Evolutionary conservation across 2,329 filamentous ascomycete species (phyloP).

Genomic region (Aspergillus pseudonomiae): DNA sequence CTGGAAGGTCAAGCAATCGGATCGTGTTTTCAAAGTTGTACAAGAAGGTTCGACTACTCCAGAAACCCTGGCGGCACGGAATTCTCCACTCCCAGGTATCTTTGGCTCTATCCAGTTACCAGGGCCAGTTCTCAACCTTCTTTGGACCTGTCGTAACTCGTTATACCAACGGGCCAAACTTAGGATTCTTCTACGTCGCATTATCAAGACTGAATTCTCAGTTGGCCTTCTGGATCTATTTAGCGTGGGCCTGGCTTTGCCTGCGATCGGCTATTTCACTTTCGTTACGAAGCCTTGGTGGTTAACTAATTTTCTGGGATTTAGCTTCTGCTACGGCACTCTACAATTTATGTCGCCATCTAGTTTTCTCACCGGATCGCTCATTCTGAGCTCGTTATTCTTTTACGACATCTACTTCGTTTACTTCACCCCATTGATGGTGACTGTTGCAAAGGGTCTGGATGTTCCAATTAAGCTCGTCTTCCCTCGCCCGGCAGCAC

Average conservation of each 20-base stretch:
- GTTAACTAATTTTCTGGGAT: constrained; percentile 83
- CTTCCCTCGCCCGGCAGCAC: constrained; percentile 67
- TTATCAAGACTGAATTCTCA: constrained; percentile 45
- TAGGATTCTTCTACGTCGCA: constrained; percentile 57
- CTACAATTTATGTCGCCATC: constrained; percentile 86
- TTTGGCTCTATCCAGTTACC: constrained; percentile 53
- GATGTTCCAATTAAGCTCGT: constrained; percentile 93
- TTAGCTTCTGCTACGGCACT: constrained; percentile 81
- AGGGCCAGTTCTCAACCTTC: constrained; percentile 28
- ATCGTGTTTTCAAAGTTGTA: constrained; percentile 32
- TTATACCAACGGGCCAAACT: constrained; percentile 56
- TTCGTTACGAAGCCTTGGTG: constrained; percentile 65
- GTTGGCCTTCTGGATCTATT: constrained; percentile 53
- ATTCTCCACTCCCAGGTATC: constrained; percentile 57
- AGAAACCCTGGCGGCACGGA: constrained; percentile 27
- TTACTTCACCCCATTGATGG: constrained; percentile 58
- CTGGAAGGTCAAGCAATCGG: constrained; percentile 48
- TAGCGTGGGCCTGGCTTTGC: constrained; percentile 59
- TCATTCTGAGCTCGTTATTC: constrained; percentile 79
- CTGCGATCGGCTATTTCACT: constrained; percentile 66
- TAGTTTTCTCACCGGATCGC: constrained; percentile 77
- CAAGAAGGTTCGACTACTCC: constrained; percentile 11
- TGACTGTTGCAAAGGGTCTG: constrained; percentile 75
- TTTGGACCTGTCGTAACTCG: constrained; percentile 56
- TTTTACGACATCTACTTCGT: constrained; percentile 86